Conservation (phyloP, 805 yeast species). For the baker's yeast (Saccharomyces cerevisiae) region DNA sequence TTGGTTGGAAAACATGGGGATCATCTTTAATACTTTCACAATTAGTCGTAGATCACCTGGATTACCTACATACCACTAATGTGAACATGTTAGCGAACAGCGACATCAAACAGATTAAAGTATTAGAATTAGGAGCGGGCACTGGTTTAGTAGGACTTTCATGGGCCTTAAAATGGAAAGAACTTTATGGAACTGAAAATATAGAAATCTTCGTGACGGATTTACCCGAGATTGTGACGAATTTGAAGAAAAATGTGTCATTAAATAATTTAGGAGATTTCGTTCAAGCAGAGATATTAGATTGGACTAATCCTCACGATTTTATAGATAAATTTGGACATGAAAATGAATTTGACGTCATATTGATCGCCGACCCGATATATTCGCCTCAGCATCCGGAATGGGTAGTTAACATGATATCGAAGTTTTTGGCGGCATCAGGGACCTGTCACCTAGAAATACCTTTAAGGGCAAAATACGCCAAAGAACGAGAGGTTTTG, state of each 20-base stretch:
- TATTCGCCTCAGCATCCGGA: slow-evolving; percentile 77
- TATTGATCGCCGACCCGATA: slow-evolving; percentile 80
- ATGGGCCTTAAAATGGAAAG: slow-evolving; percentile 32
- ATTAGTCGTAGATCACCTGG: slow-evolving; percentile 36
- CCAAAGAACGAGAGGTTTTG: slow-evolving; percentile 50
- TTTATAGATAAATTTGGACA: slow-evolving; percentile 29
- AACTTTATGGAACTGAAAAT: slow-evolving; percentile 33
- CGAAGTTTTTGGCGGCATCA: slow-evolving; percentile 38
- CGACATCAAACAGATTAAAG: slow-evolving; percentile 12
- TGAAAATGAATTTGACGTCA: slow-evolving; percentile 39
- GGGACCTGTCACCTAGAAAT: slow-evolving; percentile 54
- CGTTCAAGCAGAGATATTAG: slow-evolving; percentile 46
- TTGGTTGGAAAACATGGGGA: slow-evolving; percentile 96
- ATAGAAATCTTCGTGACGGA: slow-evolving; percentile 59
- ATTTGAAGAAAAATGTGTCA: slow-evolving; percentile 50
- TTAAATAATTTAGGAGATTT: slow-evolving; percentile 37
- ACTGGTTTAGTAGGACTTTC: slow-evolving; percentile 86
- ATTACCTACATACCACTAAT: slow-evolving; percentile 7
- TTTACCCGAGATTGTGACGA: slow-evolving; percentile 65
- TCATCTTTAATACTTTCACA: slow-evolving; percentile 65
- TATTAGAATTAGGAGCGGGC: slow-evolving; percentile 87
- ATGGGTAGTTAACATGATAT: slow-evolving; percentile 58
- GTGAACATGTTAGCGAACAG: slow-evolving; percentile 2
- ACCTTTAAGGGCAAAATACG: slow-evolving; percentile 64
- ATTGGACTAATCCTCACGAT: slow-evolving; percentile 63